Evolutionary conservation across 768 basidiomycete genomes (phyloP).

Genomic region (Melanogaster broomeanus): DNA sequence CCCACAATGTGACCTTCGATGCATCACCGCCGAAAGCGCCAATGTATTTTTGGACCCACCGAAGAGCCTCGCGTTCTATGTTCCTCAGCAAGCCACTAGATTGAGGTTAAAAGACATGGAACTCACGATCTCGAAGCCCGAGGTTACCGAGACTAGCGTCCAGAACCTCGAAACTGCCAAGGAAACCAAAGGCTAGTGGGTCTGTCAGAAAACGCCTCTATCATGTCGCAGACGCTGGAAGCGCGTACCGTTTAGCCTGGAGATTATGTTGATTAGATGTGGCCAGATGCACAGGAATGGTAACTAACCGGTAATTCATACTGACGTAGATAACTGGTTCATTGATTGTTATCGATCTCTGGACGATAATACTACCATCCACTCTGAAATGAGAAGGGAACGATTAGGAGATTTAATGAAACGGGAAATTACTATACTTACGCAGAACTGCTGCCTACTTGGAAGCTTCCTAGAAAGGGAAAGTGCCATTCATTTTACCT

Average conservation of each 20-base stretch:
- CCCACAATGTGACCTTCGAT: constrained; percentile 37
- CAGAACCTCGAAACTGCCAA: constrained; percentile 41
- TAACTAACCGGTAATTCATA: constrained; percentile 41
- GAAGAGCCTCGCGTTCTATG: constrained; percentile 41
- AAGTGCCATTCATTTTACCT: no score
- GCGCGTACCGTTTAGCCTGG: constrained; percentile 5
- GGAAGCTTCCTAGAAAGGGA: no score
- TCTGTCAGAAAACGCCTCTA: not conserved
- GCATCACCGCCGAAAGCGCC: constrained; percentile 58
- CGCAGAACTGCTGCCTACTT: no score
- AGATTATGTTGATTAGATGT: not conserved
- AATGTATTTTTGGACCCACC: constrained; percentile 65
- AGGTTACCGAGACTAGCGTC: constrained; percentile 46
- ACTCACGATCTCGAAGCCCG: constrained; percentile 48
- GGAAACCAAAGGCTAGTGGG: constrained; percentile 38
- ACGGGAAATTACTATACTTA: no score
- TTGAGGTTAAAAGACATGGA: not conserved
- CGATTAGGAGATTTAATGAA: no score
- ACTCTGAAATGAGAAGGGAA: not conserved
- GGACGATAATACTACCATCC: constrained; percentile 28
- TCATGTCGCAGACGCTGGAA: not conserved
- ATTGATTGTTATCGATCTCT: constrained; percentile 29
- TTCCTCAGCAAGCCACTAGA: not conserved
- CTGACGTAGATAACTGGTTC: constrained; percentile 41
- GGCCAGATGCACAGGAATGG: not conserved